Evolutionary conservation across 2,329 filamentous ascomycete species (phyloP).

Genomic region (Colletotrichum sp.): DNA sequence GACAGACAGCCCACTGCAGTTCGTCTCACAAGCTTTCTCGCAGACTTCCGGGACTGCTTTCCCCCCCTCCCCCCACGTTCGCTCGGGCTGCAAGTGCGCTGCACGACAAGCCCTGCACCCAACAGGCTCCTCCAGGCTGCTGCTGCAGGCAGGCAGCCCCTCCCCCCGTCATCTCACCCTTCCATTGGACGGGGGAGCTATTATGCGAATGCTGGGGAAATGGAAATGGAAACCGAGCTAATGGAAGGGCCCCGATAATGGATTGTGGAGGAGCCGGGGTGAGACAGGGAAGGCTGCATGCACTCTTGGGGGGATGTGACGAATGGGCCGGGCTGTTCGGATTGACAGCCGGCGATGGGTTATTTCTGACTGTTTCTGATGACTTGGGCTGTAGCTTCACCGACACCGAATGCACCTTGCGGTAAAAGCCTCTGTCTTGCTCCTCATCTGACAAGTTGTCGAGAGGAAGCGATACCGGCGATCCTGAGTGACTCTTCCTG

Average conservation of each 20-base stretch:
- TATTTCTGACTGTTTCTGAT: neutral
- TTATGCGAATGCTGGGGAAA: conserved; percentile 22
- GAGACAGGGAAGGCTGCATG: neutral
- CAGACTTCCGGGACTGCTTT: neutral
- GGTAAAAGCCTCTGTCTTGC: neutral
- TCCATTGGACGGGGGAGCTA: conserved; percentile 5
- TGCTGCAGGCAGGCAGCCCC: neutral
- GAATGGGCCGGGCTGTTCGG: conserved; percentile 5
- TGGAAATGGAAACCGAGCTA: conserved; percentile 21
- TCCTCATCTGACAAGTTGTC: neutral
- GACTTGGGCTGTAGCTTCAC: neutral
- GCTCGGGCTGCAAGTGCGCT: conserved; percentile 1
- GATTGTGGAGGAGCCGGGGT: conserved; percentile 8
- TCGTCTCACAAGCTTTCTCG: conserved; percentile 14
- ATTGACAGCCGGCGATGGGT: neutral
- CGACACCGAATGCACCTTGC: neutral
- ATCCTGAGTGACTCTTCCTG: neutral
- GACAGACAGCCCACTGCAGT: neutral
- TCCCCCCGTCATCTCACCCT: neutral
- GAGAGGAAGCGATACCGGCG: neutral
- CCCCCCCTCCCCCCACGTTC: conserved; percentile 1
- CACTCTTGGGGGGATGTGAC: neutral
- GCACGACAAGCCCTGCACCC: neutral
- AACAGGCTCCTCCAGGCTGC: neutral
- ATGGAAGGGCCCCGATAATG: conserved; percentile 15